Evolutionary conservation across 1,139 yeast genomes (phyloP).

Genomic region (Nakaseomyces sp.): DNA sequence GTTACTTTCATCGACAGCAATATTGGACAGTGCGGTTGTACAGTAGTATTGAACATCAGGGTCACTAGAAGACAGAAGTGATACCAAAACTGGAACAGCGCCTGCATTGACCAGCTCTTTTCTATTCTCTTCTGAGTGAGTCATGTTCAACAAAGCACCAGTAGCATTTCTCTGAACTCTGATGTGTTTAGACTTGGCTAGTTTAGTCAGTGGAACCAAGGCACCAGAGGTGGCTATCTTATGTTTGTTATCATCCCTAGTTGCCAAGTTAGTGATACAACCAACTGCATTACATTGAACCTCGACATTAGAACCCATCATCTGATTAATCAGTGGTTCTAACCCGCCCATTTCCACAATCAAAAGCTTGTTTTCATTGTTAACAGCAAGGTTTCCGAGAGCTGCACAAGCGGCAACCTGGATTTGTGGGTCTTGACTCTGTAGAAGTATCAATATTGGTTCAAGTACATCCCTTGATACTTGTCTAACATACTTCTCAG

Average conservation of each 20-base stretch:
- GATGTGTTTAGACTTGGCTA: constrained; percentile 88
- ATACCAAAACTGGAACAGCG: constrained; percentile 91
- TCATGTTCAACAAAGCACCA: constrained; percentile 95
- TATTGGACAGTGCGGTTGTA: constrained; percentile 92
- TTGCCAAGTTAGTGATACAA: constrained; percentile 93
- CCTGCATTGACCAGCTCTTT: constrained; percentile 96
- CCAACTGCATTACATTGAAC: constrained; percentile 99
- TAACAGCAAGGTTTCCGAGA: constrained; percentile 90
- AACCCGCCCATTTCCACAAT: constrained; percentile 98
- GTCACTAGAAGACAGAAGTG: constrained; percentile 78
- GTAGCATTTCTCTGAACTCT: constrained; percentile 98
- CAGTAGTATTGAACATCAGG: constrained; percentile 98
- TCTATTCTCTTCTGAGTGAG: constrained; percentile 94
- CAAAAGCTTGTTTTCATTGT: constrained; percentile 83
- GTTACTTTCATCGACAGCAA: constrained; percentile 91
- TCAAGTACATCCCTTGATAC: constrained; percentile 87
- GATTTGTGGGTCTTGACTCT: constrained; percentile 84
- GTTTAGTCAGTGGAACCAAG: constrained; percentile 79
- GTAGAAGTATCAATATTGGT: constrained; percentile 81
- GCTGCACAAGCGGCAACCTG: constrained; percentile 99
- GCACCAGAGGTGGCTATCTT: constrained; percentile 98
- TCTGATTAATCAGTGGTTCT: constrained; percentile 91
- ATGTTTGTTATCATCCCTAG: constrained; percentile 95
- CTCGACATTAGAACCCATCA: constrained; percentile 95
- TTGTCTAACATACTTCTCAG: constrained; percentile 89